phyloP scores from a whole-genome alignment of 768 basidiomycete species.

The Lentinula guzmanii region DNA sequence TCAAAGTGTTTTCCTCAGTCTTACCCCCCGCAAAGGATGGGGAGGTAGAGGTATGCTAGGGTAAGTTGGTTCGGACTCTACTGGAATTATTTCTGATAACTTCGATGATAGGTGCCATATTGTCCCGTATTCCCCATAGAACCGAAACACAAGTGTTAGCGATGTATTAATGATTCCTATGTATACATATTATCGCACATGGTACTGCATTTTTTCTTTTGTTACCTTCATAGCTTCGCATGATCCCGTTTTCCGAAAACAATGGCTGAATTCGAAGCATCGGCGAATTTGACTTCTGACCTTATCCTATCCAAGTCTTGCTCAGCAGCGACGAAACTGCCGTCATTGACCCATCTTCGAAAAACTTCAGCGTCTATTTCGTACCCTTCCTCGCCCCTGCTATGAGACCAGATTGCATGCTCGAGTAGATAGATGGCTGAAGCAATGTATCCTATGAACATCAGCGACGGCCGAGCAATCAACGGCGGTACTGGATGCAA shows the following conservation, averaged over 20 bases:
- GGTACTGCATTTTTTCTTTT: neutral
- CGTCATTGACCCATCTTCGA: constrained; percentile 19
- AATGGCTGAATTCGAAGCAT: neutral
- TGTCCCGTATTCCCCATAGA: constrained; percentile 36
- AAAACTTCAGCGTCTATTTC: constrained; percentile 18
- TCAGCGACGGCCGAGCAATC: constrained; percentile 50
- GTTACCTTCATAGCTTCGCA: neutral
- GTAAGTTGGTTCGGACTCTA: constrained; percentile 31
- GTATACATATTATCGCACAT: neutral
- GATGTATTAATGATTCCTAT: neutral
- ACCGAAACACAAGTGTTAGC: neutral
- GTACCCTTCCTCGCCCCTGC: constrained; percentile 10
- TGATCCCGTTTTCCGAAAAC: neutral
- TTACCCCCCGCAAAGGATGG: constrained; percentile 75
- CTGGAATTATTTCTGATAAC: constrained; percentile 4
- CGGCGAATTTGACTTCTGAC: neutral
- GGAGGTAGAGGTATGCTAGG: constrained; percentile 84
- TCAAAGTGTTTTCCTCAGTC: constrained; percentile 39
- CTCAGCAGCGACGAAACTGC: constrained; percentile 34
- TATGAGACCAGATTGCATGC: constrained; percentile 58
- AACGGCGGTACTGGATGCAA: constrained; percentile 36
- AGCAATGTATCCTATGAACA: constrained; percentile 49
- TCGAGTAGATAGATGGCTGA: constrained; percentile 58
- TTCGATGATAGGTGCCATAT: constrained; percentile 49
- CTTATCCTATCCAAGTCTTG: constrained; percentile 24